Evolutionary conservation across 2,329 filamentous ascomycete genomes (phyloP).

Genomic region (Cordyceps cicadae): DNA sequence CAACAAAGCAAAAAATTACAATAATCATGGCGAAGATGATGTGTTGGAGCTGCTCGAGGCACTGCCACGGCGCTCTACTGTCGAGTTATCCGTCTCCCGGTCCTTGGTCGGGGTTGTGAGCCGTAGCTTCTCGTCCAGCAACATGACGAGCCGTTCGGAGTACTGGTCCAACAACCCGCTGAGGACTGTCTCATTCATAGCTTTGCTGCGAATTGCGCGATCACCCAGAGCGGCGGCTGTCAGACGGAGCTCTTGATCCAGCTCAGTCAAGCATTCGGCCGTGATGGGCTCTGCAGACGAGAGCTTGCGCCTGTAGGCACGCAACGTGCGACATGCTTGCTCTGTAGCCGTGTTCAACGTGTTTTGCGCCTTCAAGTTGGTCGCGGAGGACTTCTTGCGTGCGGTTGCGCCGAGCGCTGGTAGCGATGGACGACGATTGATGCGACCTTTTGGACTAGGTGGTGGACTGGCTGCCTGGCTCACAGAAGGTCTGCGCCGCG

Average conservation of each 20-base stretch:
- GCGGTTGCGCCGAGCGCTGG: constrained; percentile 37
- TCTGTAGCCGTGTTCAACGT: constrained; percentile 56
- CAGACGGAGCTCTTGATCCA: constrained; percentile 57
- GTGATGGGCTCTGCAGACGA: constrained; percentile 47
- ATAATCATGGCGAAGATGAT: constrained; percentile 25
- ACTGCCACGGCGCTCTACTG: constrained; percentile 25
- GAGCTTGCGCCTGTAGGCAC: constrained; percentile 56
- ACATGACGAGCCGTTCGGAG: constrained; percentile 59
- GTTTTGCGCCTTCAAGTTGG: constrained; percentile 43
- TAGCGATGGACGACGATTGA: constrained; percentile 45
- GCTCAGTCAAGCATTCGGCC: constrained; percentile 49
- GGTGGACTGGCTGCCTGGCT: constrained; percentile 40
- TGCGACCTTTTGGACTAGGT: constrained; percentile 39
- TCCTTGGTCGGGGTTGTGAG: constrained; percentile 32
- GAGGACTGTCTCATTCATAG: constrained; percentile 50
- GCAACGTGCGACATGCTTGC: constrained; percentile 53
- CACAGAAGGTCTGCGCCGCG: constrained; percentile 35
- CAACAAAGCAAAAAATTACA: constrained; percentile 14
- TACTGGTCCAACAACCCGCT: constrained; percentile 65
- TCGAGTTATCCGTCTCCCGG: constrained; percentile 22
- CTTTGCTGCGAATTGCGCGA: constrained; percentile 43
- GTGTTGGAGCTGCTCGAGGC: constrained; percentile 25
- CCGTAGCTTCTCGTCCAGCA: constrained; percentile 64
- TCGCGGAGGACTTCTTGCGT: constrained; percentile 41
- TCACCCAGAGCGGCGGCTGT: constrained; percentile 54